Evolutionary conservation across 495 filamentous ascomycete genomes (phyloP).

Genomic region (Xylaria venustula): DNA sequence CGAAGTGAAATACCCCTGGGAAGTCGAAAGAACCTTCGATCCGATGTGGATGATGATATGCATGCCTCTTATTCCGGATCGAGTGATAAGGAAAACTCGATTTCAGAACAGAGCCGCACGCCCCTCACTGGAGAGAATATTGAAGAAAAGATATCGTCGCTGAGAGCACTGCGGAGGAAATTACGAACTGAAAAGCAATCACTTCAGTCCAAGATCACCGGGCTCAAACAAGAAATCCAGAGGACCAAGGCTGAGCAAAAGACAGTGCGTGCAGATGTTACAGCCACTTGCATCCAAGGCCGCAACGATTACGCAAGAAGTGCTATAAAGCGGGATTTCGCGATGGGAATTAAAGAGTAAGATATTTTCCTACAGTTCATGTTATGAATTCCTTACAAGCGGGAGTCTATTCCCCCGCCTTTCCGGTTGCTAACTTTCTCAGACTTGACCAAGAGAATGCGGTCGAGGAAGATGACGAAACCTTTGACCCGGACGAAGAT

Average conservation of each 20-base stretch:
- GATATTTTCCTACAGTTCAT: not conserved
- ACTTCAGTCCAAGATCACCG: constrained; percentile 11
- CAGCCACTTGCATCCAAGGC: constrained; percentile 53
- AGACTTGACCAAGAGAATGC: constrained; percentile 36
- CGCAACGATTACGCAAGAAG: constrained; percentile 57
- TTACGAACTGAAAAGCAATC: constrained; percentile 14
- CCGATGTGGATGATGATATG: constrained; percentile 16
- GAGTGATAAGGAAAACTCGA: constrained; percentile 33
- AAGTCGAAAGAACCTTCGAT: constrained; percentile 23
- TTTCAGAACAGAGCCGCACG: constrained; percentile 5
- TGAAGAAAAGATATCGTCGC: constrained; percentile 18
- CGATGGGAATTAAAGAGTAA: constrained; percentile 54
- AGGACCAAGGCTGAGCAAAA: constrained; percentile 25
- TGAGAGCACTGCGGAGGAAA: constrained; percentile 30
- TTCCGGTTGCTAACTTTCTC: not conserved
- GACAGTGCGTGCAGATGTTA: constrained; percentile 28
- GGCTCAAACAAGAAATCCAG: constrained; percentile 12
- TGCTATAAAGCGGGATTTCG: constrained; percentile 61
- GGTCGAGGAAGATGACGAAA: constrained; percentile 27
- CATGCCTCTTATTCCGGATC: constrained; percentile 19
- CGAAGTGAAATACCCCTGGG: constrained; percentile 11
- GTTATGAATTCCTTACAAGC: not conserved
- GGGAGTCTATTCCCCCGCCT: too few species aligned
- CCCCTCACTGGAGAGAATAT: constrained; percentile 23
- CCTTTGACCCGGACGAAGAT: constrained; percentile 46